phyloP scores from a whole-genome alignment of 2,329 filamentous ascomycete genomes.

The Pseudophaeomoniella oleicola region DNA sequence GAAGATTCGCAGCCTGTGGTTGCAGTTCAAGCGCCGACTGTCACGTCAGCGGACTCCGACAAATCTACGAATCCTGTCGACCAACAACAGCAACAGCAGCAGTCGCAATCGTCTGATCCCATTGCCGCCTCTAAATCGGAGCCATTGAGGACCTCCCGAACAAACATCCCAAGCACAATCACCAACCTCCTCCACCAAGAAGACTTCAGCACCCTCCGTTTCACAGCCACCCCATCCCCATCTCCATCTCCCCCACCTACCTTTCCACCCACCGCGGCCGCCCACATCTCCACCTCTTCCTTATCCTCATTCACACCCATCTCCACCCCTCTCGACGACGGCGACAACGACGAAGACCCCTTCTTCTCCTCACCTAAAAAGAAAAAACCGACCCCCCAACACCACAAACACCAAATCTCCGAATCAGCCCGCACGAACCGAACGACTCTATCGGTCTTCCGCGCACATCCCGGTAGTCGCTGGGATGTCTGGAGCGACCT shows the following conservation, averaged over 20 bases:
- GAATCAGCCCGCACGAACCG: neutral
- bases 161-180: neutral
- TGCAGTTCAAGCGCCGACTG: neutral
- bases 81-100: neutral
- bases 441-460: neutral
- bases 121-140: neutral
- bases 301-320: neutral
- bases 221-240: neutral
- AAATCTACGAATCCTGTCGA: too few species aligned
- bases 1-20: neutral
- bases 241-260: neutral
- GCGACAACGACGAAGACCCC: too few species aligned
- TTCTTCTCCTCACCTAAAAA: too few species aligned
- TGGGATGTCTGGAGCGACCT: neutral
- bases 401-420: neutral
- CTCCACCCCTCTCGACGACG: neutral
- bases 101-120: too few species aligned
- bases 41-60: too few species aligned
- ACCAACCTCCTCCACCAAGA: neutral
- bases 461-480: neutral
- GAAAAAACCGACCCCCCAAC: neutral
- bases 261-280: neutral
- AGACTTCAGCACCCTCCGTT: neutral
- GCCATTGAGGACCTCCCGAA: neutral
- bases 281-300: too few species aligned